Evolutionary conservation across 2,329 filamentous ascomycete species (phyloP).

Genomic region (Fusarium poae): DNA sequence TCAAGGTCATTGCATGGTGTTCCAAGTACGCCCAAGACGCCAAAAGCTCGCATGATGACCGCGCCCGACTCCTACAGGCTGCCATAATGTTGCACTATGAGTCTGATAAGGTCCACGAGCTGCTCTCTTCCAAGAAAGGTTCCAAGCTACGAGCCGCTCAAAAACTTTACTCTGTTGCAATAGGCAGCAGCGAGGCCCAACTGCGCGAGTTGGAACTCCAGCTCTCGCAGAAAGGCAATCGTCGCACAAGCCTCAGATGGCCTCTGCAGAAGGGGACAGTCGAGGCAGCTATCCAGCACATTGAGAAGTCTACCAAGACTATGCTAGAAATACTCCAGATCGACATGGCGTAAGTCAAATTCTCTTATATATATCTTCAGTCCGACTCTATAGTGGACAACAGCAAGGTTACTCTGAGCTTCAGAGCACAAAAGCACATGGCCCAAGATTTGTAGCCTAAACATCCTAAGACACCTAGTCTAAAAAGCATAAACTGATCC

Average conservation of each 20-base stretch:
- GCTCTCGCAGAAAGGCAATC: accelerated
- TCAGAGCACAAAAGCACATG: too few relatives aligned
- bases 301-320: neutral
- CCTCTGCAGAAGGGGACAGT: conserved; percentile 10
- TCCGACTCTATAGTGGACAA: too few relatives aligned
- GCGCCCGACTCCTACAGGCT: conserved; percentile 51
- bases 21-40: conserved; percentile 54
- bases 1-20: conserved; percentile 38
- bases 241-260: conserved; percentile 42
- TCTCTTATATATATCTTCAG: neutral
- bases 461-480: too few relatives aligned
- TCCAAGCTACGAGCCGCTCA: neutral
- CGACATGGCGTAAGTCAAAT: neutral
- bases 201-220: conserved; percentile 11
- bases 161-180: neutral
- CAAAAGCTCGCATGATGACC: conserved; percentile 50
- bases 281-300: neutral
- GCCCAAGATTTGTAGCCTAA: too few relatives aligned
- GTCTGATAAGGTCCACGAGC: accelerated
- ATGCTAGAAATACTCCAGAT: neutral
- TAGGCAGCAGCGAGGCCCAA: neutral
- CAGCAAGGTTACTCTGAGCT: too few relatives aligned
- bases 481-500: too few relatives aligned
- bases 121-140: neutral
- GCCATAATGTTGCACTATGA: neutral